Base-by-base conservation (phyloP, 1,284 basidiomycete genomes). In the Lentinus polychrous region DNA sequence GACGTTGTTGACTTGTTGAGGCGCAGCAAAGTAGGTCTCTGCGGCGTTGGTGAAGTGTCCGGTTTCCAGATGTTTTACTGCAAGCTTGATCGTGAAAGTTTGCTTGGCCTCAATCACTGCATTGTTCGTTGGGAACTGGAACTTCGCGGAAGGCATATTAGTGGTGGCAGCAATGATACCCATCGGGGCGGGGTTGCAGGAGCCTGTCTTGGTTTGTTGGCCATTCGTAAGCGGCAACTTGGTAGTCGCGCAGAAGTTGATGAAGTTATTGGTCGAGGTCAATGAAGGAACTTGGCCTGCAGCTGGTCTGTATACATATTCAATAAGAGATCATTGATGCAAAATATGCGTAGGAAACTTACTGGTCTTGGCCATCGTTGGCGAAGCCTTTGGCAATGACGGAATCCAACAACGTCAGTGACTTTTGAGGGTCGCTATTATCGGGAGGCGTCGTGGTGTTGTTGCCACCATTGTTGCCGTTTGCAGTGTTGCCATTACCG, bases 141-240 rank as follows among this genome's bases (percentile, higher is more conserved):
- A 81, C 62, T 81, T 83, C 54, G 72, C 66, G 11, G 75, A 74
- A 8, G 80, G 78, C 73, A 83, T 79, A 54, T 73, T 76, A 55
- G 71, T 65, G n/a, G 67, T 61, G 33, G 72, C 69, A 12, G 76
- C 75, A 61, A 85, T 80, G 46, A 69, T 59, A 55, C 79, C 79
- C 63, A 83, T 83, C 23, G 81, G 79, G 22, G 76, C 75, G 14
- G 78, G 75, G 63, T 81, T 81, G 66, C 82, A 82, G 45, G 80
- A 84, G 44, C 81, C 82, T 20, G 70, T 67, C 51, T 54, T 55
- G 63, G 74, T 58, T 59, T 75, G 72, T 54, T 66, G 49, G 45
- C 74, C 69, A 58, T 73, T 70, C 6, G 72, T 75, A 43, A 74
- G 59, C 11, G 73, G 69, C 37, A 69, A 45, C 8, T 57, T 44